Conservation (phyloP, 2,329 filamentous ascomycete genomes). For the Colletotrichum sp. region DNA sequence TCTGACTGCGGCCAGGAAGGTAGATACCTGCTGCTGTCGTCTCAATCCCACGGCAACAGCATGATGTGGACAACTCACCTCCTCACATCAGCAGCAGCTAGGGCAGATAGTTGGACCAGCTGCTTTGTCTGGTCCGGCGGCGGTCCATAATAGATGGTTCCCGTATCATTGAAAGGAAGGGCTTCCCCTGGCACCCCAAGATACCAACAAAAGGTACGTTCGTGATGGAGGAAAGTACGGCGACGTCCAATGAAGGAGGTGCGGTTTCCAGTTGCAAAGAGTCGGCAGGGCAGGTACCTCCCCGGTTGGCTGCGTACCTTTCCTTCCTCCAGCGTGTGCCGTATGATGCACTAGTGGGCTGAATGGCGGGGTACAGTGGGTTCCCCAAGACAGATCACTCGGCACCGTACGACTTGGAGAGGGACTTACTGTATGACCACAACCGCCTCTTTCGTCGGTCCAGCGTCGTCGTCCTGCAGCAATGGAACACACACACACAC, state of each 20-base stretch:
- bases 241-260: background rate
- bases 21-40: background rate
- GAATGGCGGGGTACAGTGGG: constrained; percentile 20
- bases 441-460: background rate
- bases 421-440: constrained; percentile 10
- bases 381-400: background rate
- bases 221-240: background rate
- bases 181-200: constrained; percentile 1
- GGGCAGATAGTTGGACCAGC: background rate
- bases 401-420: background rate
- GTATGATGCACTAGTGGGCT: constrained; percentile 19
- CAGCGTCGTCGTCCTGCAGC: background rate
- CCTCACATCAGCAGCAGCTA: background rate
- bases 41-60: background rate
- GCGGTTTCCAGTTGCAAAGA: background rate
- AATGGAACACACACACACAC: background rate
- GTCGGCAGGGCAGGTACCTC: background rate
- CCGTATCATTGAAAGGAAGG: constrained; percentile 4
- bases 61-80: constrained; percentile 2
- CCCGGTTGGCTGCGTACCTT: background rate
- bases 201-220: background rate
- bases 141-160: background rate
- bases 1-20: background rate
- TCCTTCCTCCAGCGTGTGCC: background rate
- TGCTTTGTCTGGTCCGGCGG: background rate